Evolutionary conservation across 495 filamentous ascomycete species (phyloP).

Genomic region (Annulohypoxylon maeteangense): DNA sequence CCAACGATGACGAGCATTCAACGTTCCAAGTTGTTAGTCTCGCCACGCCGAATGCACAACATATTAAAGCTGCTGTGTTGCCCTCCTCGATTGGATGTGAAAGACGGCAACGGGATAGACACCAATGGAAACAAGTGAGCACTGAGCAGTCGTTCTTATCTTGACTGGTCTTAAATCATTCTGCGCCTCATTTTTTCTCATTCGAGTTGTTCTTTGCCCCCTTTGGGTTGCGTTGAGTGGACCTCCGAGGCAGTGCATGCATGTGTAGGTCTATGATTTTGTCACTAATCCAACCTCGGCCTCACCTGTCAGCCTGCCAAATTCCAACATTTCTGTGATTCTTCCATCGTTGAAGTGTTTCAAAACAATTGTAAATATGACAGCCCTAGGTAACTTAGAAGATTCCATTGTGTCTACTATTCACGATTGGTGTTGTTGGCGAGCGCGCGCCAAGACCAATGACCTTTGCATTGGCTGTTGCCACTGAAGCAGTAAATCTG

Average conservation of each 20-base stretch:
- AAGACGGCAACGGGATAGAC: not conserved
- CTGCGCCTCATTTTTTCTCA: conserved; percentile 3
- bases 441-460: conserved; percentile 23
- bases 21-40: conserved; percentile 1
- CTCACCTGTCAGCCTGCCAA: conserved; percentile 6
- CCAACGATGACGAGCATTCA: not conserved
- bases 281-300: conserved; percentile 4
- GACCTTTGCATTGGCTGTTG: not conserved
- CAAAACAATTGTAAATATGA: not conserved
- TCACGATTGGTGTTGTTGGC: not conserved
- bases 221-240: conserved; percentile 25
- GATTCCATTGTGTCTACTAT: conserved; percentile 6
- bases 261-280: conserved; percentile 21
- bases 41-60: conserved; percentile 10
- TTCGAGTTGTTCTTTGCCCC: not conserved
- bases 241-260: conserved; percentile 40
- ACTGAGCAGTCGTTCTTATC: not conserved
- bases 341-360: not conserved
- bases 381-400: not conserved
- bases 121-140: conserved; percentile 6
- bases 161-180: not conserved
- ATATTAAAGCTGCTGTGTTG: conserved; percentile 29
- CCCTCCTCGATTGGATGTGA: conserved; percentile 12
- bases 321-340: conserved; percentile 10
- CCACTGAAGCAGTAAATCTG: conserved; percentile 15